These are phyloP conservation scores for Selaginella tamariscina DNA, from an alignment of 75 land plant genomes.

Conservation along the genomic window DNA sequence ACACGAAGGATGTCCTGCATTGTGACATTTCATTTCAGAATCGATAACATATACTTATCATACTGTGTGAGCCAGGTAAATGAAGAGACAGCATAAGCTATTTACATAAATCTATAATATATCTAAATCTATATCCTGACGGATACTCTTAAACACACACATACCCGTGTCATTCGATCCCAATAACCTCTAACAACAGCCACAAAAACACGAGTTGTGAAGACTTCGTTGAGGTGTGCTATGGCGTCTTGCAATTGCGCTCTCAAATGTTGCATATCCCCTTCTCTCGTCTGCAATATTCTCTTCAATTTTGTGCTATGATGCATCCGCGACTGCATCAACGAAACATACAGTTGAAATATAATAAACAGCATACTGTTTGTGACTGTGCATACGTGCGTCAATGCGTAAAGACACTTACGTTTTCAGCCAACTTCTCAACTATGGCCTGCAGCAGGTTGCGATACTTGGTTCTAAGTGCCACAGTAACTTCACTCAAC, in stretches of 20 bases:
- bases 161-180: conserved; percentile 92
- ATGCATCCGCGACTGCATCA: conserved; percentile 51
- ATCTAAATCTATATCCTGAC: too few species aligned
- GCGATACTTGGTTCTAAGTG: conserved; percentile 76
- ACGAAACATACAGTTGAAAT: neutral
- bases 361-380: conserved; percentile 4
- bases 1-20: conserved; percentile 86
- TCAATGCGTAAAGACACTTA: conserved; percentile 19
- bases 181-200: conserved; percentile 74
- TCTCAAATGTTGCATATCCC: conserved; percentile 72
- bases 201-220: conserved; percentile 61
- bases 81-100: too few species aligned
- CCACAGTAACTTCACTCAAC: conserved; percentile 59
- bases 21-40: too few species aligned
- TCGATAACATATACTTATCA: too few species aligned
- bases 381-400: neutral
- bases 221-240: conserved; percentile 63
- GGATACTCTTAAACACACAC: too few species aligned
- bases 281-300: conserved; percentile 77
- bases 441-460: conserved; percentile 74
- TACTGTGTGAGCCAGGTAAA: too few species aligned
- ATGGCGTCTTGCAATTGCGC: conserved; percentile 63
- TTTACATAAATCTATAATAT: too few species aligned
- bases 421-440: conserved; percentile 67
- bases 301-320: conserved; percentile 57